A percentile compares a stretch with the other conserved stretches of the same genome.
phyloP scores from a whole-genome alignment of 2,329 filamentous ascomycete species.

The Aspergillus ibericus region DNA sequence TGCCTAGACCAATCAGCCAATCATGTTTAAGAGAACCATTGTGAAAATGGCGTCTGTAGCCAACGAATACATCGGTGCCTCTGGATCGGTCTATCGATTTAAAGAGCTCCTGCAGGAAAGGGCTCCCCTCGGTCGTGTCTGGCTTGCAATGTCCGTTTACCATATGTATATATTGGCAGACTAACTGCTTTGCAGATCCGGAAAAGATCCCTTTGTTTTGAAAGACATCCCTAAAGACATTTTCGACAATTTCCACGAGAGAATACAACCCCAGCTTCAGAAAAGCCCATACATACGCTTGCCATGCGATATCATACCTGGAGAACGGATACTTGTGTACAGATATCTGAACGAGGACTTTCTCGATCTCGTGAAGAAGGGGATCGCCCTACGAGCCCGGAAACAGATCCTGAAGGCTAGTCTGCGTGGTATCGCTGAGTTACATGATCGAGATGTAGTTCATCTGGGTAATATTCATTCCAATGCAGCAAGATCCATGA shows the following conservation, averaged over 20 bases:
- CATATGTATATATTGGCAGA: background rate
- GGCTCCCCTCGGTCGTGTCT: background rate
- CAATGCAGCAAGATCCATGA: background rate
- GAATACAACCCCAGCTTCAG: slow-evolving; percentile 25
- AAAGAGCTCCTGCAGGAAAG: background rate
- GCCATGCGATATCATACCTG: slow-evolving; percentile 44
- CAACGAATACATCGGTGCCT: background rate
- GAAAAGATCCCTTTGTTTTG: slow-evolving; percentile 22
- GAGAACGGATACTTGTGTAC: slow-evolving; percentile 48
- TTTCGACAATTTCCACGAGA: slow-evolving; percentile 21
- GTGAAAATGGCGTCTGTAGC: background rate
- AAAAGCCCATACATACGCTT: slow-evolving; percentile 41
- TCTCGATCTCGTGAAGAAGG: slow-evolving; percentile 44
- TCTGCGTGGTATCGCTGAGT: slow-evolving; percentile 37
- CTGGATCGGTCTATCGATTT: background rate
- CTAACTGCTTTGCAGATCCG: slow-evolving; percentile 18
- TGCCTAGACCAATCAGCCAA: no score
- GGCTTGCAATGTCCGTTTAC: background rate
- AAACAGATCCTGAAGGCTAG: slow-evolving; percentile 49
- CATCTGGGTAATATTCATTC: slow-evolving; percentile 26
- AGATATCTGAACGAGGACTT: slow-evolving; percentile 47
- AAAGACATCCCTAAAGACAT: slow-evolving; percentile 29
- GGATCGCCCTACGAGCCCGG: slow-evolving; percentile 37
- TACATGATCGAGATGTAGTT: slow-evolving; percentile 35
- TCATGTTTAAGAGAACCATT: background rate